A percentile compares a stretch with the other conserved stretches of the same genome.
Evolutionary conservation across 139 green algal genomes (phyloP).

Genomic region (Tetradesmus obliquus): DNA sequence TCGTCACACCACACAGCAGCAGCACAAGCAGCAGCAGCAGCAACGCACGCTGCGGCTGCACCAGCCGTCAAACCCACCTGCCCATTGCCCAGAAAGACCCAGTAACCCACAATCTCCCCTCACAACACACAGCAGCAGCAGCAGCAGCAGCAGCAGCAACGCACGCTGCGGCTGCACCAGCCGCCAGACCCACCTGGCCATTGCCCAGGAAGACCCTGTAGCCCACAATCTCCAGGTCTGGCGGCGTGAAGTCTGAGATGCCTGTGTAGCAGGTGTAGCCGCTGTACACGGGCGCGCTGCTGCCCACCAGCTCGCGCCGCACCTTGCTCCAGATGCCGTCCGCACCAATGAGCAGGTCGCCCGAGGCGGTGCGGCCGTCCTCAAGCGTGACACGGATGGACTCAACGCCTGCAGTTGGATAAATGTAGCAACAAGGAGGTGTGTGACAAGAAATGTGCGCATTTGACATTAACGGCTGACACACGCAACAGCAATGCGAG

Average conservation of each 20-base stretch:
- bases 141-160: too few relatives aligned
- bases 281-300: conserved; percentile 76
- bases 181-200: conserved; percentile 35
- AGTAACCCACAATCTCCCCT: too few relatives aligned
- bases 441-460: too few relatives aligned
- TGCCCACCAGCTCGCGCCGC: conserved; percentile 78
- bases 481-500: too few relatives aligned
- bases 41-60: not conserved
- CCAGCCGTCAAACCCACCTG: too few relatives aligned
- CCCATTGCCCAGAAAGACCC: too few relatives aligned
- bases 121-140: too few relatives aligned
- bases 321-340: conserved; percentile 96
- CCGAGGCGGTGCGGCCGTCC: conserved; percentile 74
- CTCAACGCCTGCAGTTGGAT: conserved; percentile 17
- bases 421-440: not conserved
- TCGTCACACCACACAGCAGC: too few relatives aligned
- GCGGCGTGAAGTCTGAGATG: conserved; percentile 92
- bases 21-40: too few relatives aligned
- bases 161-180: not conserved
- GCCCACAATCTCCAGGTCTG: conserved; percentile 89
- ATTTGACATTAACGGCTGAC: too few relatives aligned
- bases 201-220: conserved; percentile 98
- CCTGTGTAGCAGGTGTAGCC: conserved; percentile 96
- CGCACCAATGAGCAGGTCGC: conserved; percentile 93
- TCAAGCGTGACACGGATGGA: conserved; percentile 70